phyloP scores from a whole-genome alignment of 108 stramenopile species.

The Skeletonema marinoi region DNA sequence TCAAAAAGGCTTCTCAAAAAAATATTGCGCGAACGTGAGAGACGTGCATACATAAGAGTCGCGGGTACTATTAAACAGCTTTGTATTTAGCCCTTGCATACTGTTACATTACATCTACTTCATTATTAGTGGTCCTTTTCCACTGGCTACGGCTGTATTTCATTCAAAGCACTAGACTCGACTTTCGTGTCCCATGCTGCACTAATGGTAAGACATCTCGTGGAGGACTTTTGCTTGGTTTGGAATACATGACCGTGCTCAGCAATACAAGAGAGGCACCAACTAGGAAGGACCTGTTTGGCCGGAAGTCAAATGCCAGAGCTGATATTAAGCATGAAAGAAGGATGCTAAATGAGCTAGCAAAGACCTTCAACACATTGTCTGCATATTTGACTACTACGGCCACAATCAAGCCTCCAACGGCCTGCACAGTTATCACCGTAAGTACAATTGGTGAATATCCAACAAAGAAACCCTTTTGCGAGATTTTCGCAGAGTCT shows the following conservation, averaged over 20 bases:
- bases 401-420: constrained; percentile 96
- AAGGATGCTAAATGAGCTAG: constrained; percentile 92
- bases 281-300: constrained; percentile 62
- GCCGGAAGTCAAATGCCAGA: constrained; percentile 90
- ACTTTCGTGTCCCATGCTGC: neutral
- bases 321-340: constrained; percentile 89
- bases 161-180: neutral
- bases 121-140: too few relatives aligned
- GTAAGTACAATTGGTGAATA: constrained; percentile 85
- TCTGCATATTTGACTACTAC: constrained; percentile 97
- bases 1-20: too few relatives aligned
- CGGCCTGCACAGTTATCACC: constrained; percentile 92
- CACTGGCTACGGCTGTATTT: too few relatives aligned
- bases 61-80: too few relatives aligned
- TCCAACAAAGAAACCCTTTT: constrained; percentile 91
- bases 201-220: neutral
- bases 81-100: too few relatives aligned
- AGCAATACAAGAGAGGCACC: constrained; percentile 77
- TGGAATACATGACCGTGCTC: constrained; percentile 77
- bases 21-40: too few relatives aligned
- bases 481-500: constrained; percentile 58
- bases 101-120: too few relatives aligned
- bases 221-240: constrained; percentile 39
- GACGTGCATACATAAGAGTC: too few relatives aligned
- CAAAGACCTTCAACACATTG: constrained; percentile 97